A percentile compares a stretch with the other conserved stretches of the same genome.
Conservation (phyloP, 2,329 filamentous ascomycete species). For the Colletotrichum kahawae region DNA sequence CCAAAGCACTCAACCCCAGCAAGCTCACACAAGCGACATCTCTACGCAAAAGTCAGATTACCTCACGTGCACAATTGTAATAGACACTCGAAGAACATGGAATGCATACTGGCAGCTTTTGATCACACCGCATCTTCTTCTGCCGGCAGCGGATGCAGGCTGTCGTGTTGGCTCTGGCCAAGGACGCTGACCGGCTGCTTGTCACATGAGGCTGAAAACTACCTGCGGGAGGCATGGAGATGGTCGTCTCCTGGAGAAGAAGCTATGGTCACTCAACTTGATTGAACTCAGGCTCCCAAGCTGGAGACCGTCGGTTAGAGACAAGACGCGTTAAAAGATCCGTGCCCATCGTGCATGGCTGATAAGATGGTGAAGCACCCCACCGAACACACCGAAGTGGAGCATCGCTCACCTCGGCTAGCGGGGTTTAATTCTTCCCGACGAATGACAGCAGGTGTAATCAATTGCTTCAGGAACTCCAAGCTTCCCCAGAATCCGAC, state of each 20-base stretch:
- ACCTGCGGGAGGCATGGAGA: neutral
- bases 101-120: neutral
- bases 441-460: slow-evolving; percentile 21
- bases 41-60: neutral
- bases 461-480: slow-evolving; percentile 19
- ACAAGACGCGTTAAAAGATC: neutral
- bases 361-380: neutral
- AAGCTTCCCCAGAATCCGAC: slow-evolving; percentile 11
- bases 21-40: neutral
- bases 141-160: neutral
- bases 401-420: neutral
- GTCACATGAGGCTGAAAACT: neutral
- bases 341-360: neutral
- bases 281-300: neutral
- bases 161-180: neutral
- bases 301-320: neutral
- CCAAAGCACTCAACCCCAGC: neutral
- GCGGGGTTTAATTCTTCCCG: slow-evolving; percentile 17
- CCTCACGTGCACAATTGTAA: neutral
- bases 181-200: neutral
- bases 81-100: neutral
- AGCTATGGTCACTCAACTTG: neutral
- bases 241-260: neutral
- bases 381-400: neutral
- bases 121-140: neutral